These are phyloP conservation scores for Limonium bicolor DNA, from an alignment of 148 eudicot genomes.

Conservation along the genomic window DNA sequence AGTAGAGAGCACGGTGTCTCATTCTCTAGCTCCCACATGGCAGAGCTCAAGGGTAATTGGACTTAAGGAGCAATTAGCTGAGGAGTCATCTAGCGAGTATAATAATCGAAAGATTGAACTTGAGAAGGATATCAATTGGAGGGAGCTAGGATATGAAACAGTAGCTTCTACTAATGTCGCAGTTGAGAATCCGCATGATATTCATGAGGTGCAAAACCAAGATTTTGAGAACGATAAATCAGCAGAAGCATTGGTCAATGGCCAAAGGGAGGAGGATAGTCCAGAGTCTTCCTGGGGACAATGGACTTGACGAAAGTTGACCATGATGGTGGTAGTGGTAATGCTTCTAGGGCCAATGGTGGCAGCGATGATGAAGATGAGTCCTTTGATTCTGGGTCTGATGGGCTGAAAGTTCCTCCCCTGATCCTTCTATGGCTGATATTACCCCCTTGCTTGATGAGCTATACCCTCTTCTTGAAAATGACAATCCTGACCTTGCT, in stretches of 20 bases:
- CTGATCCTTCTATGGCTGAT: slow-evolving; percentile 75
- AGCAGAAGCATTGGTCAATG: slow-evolving; percentile 30
- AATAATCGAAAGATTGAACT: slow-evolving; percentile 1
- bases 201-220: slow-evolving; percentile 13
- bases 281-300: slow-evolving; percentile 31
- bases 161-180: no score
- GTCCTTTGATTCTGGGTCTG: slow-evolving; percentile 39
- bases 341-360: no score
- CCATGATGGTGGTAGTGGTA: slow-evolving; percentile 15
- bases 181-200: not conserved
- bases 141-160: no score
- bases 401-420: slow-evolving; percentile 75
- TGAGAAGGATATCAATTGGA: not conserved
- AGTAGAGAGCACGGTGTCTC: no score
- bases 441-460: slow-evolving; percentile 78
- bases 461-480: slow-evolving; percentile 57
- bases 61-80: slow-evolving; percentile 11
- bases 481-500: slow-evolving; percentile 21
- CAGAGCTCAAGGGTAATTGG: slow-evolving; percentile 14
- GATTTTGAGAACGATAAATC: slow-evolving; percentile 22
- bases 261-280: slow-evolving; percentile 21
- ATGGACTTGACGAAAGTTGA: slow-evolving; percentile 37
- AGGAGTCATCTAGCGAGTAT: slow-evolving; percentile 9
- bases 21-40: slow-evolving; percentile 7
- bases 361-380: slow-evolving; percentile 15